A percentile compares a stretch with the other conserved stretches of the same genome.
Conservation (phyloP, 2,329 filamentous ascomycete genomes). For the Coniochaeta sp. region DNA sequence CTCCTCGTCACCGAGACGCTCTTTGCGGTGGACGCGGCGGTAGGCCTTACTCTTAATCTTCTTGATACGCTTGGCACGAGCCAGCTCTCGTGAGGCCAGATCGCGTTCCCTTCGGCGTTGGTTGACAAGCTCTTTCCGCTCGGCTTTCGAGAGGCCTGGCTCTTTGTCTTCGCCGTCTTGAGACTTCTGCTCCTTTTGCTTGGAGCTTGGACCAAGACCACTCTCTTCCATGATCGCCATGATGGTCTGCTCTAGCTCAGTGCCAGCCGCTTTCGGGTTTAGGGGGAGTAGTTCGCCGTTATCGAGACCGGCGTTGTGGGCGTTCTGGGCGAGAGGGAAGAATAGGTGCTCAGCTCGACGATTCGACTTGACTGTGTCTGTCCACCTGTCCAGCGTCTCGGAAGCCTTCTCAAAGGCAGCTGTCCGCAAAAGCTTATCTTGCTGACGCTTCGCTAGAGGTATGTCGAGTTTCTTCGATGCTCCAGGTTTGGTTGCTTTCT, state of each 20-base stretch:
- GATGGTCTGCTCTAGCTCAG: constrained; percentile 79
- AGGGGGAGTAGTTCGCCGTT: constrained; percentile 59
- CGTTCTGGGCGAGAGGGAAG: constrained; percentile 75
- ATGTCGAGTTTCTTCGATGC: constrained; percentile 67
- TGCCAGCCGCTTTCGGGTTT: constrained; percentile 57
- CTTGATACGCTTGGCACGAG: constrained; percentile 85
- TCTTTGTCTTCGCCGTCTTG: constrained; percentile 56
- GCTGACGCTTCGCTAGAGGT: constrained; percentile 76
- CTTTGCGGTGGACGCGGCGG: constrained; percentile 82
- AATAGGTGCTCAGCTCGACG: constrained; percentile 82
- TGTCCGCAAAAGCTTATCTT: constrained; percentile 73
- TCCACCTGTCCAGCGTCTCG: constrained; percentile 84
- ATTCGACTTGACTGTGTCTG: constrained; percentile 91
- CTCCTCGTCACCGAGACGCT: constrained; percentile 46
- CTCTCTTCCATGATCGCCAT: constrained; percentile 85
- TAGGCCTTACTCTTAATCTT: constrained; percentile 99
- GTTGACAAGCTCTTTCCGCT: constrained; percentile 63
- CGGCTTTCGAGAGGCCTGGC: constrained; percentile 58
- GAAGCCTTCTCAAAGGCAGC: constrained; percentile 88
- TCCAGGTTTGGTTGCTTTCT: constrained; percentile 48
- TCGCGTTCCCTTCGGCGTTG: constrained; percentile 77
- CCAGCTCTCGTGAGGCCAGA: constrained; percentile 79
- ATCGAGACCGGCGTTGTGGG: constrained; percentile 50
- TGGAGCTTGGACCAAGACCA: constrained; percentile 51
- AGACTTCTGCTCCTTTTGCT: constrained; percentile 44